These are phyloP conservation scores for Malus hybrid DNA, from an alignment of 331 rosid genomes.

Conservation along the genomic window DNA sequence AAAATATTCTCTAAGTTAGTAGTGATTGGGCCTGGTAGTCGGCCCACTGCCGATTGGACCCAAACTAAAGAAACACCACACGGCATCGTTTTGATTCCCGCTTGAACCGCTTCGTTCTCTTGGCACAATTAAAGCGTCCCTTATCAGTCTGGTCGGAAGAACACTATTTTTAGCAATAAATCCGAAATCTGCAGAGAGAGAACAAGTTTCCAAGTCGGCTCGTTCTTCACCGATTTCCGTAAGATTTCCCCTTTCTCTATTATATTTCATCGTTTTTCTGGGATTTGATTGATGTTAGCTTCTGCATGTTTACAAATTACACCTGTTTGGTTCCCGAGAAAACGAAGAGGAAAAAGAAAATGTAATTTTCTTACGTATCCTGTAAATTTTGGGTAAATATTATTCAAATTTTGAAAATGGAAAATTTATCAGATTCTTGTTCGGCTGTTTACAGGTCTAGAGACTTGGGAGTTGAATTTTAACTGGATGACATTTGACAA, in stretches of 20 bases:
- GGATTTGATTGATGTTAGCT: background rate
- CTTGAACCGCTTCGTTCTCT: background rate
- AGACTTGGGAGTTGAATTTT: background rate
- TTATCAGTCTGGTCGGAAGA: background rate
- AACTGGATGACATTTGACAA: background rate
- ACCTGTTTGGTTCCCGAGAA: background rate
- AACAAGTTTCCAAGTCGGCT: background rate
- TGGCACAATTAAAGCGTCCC: background rate
- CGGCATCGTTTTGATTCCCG: slow-evolving; percentile 1
- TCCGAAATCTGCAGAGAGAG: background rate
- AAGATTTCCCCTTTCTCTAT: background rate
- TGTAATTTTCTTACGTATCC: background rate
- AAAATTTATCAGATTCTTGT: background rate
- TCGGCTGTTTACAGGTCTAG: background rate
- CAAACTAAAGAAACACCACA: background rate
- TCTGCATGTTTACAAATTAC: background rate
- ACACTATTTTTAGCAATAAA: background rate
- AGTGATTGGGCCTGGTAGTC: no score
- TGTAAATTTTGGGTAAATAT: background rate
- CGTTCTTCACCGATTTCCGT: background rate
- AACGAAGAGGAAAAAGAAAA: background rate
- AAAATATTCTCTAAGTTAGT: no score
- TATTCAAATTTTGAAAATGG: background rate
- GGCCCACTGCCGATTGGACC: background rate
- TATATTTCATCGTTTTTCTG: background rate